These are phyloP conservation scores for Athelia sp. DNA, from an alignment of 1,284 basidiomycete genomes.

Conservation along the genomic window DNA sequence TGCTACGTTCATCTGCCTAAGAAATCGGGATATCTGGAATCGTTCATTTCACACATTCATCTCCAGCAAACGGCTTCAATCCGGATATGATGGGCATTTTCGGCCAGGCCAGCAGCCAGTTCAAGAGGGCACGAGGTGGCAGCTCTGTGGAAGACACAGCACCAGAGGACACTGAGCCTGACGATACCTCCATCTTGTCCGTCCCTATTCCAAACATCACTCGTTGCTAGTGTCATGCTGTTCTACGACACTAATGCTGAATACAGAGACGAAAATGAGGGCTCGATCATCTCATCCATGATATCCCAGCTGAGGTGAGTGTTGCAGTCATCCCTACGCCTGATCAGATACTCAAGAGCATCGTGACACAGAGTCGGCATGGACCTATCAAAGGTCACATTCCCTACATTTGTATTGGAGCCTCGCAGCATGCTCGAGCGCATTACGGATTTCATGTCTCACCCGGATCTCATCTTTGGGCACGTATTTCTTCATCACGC, in stretches of 20 bases:
- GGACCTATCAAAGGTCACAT: conserved; percentile 93
- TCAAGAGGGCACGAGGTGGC: conserved; percentile 52
- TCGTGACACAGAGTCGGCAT: conserved; percentile 71
- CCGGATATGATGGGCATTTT: conserved; percentile 70
- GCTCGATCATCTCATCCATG: conserved; percentile 72
- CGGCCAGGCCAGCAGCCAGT: conserved; percentile 59
- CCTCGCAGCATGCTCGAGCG: conserved; percentile 92
- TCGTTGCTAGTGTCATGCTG: conserved; percentile 15
- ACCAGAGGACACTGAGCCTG: conserved; percentile 74
- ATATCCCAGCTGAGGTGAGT: conserved; percentile 80
- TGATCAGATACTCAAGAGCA: conserved; percentile 1
- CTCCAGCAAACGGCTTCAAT: not conserved
- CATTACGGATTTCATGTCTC: conserved; percentile 98
- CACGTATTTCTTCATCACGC: conserved; percentile 34
- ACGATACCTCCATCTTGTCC: conserved; percentile 81
- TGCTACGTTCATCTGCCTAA: not conserved
- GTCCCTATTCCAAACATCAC: conserved; percentile 27
- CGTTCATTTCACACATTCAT: not conserved
- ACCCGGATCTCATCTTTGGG: conserved; percentile 97
- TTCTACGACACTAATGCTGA: conserved; percentile 24
- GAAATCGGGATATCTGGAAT: not conserved
- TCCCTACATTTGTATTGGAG: conserved; percentile 93
- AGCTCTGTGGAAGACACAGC: conserved; percentile 60
- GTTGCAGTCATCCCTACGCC: conserved; percentile 5
- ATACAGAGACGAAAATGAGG: conserved; percentile 71